A percentile compares a stretch with the other conserved stretches of the same genome.
Evolutionary conservation across 345 rosid species (phyloP).

Genomic region (Bruguiera gymnorhiza): DNA sequence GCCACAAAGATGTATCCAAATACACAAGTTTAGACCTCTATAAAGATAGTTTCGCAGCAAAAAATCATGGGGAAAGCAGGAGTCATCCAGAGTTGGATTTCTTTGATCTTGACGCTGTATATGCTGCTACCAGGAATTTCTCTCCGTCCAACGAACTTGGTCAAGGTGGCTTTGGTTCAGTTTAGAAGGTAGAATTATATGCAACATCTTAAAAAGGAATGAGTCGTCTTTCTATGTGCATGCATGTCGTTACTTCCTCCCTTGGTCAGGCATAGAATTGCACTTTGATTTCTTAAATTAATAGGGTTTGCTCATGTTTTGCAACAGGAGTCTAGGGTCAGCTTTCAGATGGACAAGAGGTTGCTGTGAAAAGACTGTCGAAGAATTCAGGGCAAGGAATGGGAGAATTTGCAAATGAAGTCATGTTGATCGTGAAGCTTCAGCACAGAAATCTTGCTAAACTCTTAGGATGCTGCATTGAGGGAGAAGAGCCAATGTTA

Average conservation of each 20-base stretch:
- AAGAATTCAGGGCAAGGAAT: no score
- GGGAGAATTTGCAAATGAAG: no score
- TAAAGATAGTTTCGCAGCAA: no score
- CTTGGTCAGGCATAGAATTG: neutral
- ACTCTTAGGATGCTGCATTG: no score
- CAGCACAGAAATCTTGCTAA: no score
- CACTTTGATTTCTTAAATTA: neutral
- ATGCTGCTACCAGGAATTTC: conserved; percentile 32
- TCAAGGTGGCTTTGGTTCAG: conserved; percentile 43
- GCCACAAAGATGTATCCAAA: neutral
- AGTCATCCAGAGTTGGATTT: no score
- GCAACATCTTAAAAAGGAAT: neutral
- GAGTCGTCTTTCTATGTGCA: neutral
- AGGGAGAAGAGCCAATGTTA: no score
- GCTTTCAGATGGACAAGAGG: no score
- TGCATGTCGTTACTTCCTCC: neutral
- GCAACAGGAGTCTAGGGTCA: neutral
- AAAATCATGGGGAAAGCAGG: no score
- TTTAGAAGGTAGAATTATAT: conserved; percentile 1
- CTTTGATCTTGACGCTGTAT: conserved; percentile 1
- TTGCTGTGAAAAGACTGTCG: no score
- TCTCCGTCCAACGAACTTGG: conserved; percentile 27
- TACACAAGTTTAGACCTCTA: no score
- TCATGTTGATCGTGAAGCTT: no score
- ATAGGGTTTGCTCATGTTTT: neutral